Evolutionary conservation across 306 rosid genomes (phyloP).

Genomic region (Vachellia pachyceras): DNA sequence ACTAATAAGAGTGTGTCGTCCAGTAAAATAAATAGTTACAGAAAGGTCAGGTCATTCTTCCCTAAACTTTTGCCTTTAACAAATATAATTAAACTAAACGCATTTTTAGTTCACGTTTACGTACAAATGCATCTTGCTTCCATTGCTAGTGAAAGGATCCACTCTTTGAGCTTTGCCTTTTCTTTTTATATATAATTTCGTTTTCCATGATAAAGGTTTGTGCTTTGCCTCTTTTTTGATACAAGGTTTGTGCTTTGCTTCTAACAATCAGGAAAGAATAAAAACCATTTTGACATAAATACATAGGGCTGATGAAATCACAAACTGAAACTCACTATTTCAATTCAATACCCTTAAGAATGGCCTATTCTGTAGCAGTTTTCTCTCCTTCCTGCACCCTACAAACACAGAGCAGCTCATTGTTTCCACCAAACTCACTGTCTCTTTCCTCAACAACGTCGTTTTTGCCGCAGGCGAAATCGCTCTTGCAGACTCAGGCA

Average conservation of each 20-base stretch:
- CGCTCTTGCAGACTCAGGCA: not conserved
- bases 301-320: not conserved
- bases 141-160: not conserved
- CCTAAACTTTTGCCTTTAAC: not conserved
- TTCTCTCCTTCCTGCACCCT: constrained; percentile 28
- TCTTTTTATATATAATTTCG: not conserved
- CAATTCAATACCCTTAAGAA: not conserved
- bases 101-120: not conserved
- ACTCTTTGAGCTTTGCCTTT: not conserved
- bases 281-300: not conserved
- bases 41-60: not conserved
- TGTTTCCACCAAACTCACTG: not conserved
- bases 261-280: not conserved
- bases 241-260: constrained; percentile 17
- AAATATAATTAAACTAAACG: not conserved
- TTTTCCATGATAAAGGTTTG: too few species aligned
- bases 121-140: not conserved
- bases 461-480: not conserved
- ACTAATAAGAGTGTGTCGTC: too few species aligned
- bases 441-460: constrained; percentile 11
- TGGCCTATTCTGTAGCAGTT: constrained; percentile 32
- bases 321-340: not conserved
- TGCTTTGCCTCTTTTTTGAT: not conserved
- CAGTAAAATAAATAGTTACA: not conserved
- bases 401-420: constrained; percentile 1